Percentiles rank a stretch among this genome's conserved stretches.
Conservation (phyloP, 2,329 filamentous ascomycete genomes). For the Aspergillus flavus region DNA sequence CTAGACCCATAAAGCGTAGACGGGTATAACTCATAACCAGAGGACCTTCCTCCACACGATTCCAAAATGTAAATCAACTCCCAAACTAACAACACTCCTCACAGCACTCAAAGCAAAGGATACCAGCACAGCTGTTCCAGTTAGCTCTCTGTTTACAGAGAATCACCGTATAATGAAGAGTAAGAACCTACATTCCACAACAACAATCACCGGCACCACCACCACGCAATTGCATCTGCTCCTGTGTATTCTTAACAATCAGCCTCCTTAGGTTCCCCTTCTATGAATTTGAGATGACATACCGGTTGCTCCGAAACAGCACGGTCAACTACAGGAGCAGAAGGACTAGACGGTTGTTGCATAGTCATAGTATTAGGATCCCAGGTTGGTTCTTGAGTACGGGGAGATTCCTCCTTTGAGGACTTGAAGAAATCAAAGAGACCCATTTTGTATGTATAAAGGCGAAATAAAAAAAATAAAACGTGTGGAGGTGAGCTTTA, state of each 20-base stretch:
- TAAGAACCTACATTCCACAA: conserved; percentile 31
- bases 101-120: conserved; percentile 30
- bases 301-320: conserved; percentile 28
- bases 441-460: conserved; percentile 7
- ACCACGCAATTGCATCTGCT: conserved; percentile 30
- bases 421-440: conserved; percentile 33
- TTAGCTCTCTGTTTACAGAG: background rate
- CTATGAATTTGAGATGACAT: conserved; percentile 1
- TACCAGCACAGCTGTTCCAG: conserved; percentile 27
- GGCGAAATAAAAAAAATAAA: background rate
- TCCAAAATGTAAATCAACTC: background rate
- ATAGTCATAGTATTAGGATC: conserved; percentile 31
- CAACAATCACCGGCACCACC: conserved; percentile 31
- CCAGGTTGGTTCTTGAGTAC: conserved; percentile 22
- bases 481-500: too few species aligned
- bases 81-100: conserved; percentile 30
- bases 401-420: conserved; percentile 22
- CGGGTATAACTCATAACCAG: background rate
- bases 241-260: conserved; percentile 16
- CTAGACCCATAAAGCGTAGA: background rate
- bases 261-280: background rate
- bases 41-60: background rate
- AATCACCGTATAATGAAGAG: background rate
- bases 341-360: conserved; percentile 29
- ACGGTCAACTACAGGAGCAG: conserved; percentile 22